Base-by-base conservation (phyloP, 2,329 filamentous ascomycete species). In the Magnaporthiopsis poae region DNA sequence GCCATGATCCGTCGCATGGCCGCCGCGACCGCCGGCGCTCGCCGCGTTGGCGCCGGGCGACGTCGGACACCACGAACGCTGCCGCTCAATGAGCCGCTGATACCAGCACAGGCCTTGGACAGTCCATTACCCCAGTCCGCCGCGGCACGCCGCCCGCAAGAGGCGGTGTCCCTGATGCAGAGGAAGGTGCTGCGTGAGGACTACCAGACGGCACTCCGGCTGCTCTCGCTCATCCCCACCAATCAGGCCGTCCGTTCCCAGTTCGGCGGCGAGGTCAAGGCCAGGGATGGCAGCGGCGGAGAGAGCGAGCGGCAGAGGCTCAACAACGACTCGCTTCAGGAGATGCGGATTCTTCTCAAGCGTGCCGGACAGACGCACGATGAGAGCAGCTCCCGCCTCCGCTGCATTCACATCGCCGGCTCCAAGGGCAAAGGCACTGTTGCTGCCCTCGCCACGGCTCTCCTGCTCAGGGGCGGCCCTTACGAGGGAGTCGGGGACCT, bases 401-500 rank as follows among this genome's bases (percentile, higher is more conserved):
- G 77, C 21, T 83, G 82, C 70, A 86, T 98, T 68, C 94, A 98
- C 75, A 87, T 98, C 62, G 91, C 94, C 0, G 94, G 94, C 15
- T 97, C 93, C 5, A 98, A 97, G 76, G 94, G 94, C 68, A 98
- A 97, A 76, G 93, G 93, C 60, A 95, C 91, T 2, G 92, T 92
- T 0, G 91, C 90, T 70, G 90, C 93, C 12, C 94, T 93, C 75
- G 85, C 92, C 27, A 91, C 92, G 18, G 88, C 88, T 2, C 90
- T 96, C 69, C 81, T 96, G n/a, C 79, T 82, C 3, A 80, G 72
- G 67, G n/a, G 60, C 5, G 59, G 52, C 29, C 59, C 64, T 31
- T 29, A 35, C 31, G 64, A 35, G 33, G 64, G 35, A 1, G 18
- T 74, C 64, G 64, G 70, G 68, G 68, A 76, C 69, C 46, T 25